Evolutionary conservation across 108 stramenopile species (phyloP).

Genomic region (Nitzschia inconspicua): DNA sequence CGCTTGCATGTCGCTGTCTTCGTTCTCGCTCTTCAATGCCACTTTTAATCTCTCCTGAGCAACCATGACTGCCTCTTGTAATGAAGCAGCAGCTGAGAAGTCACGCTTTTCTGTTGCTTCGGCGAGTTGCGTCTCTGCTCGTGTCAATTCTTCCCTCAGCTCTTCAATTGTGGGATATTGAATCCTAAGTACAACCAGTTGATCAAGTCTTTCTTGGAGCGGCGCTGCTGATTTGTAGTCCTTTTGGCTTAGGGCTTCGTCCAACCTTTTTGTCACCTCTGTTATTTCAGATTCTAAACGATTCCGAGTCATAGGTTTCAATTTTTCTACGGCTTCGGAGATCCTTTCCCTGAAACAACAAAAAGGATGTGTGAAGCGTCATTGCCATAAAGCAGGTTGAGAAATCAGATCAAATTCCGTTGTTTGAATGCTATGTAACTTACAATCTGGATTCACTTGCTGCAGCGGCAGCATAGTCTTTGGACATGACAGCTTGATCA

Average conservation of each 20-base stretch:
- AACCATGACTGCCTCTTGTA: slow-evolving; percentile 51
- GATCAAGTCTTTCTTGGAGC: slow-evolving; percentile 70
- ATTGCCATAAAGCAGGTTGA: background rate
- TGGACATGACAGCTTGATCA: slow-evolving; percentile 63
- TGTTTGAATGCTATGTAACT: slow-evolving; percentile 10
- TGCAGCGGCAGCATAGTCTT: slow-evolving; percentile 72
- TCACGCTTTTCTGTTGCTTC: slow-evolving; percentile 66
- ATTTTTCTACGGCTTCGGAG: slow-evolving; percentile 56
- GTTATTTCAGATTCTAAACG: slow-evolving; percentile 64
- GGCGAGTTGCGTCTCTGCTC: slow-evolving; percentile 56
- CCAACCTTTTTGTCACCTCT: slow-evolving; percentile 50
- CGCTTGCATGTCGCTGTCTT: slow-evolving; percentile 7
- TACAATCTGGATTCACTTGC: slow-evolving; percentile 62
- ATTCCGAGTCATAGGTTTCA: slow-evolving; percentile 68
- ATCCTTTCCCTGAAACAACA: slow-evolving; percentile 50
- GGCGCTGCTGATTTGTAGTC: slow-evolving; percentile 68
- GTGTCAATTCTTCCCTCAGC: slow-evolving; percentile 47
- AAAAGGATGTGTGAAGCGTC: background rate
- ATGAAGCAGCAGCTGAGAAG: slow-evolving; percentile 64
- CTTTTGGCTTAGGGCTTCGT: slow-evolving; percentile 68
- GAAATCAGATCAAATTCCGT: no score
- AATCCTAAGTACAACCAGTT: slow-evolving; percentile 45
- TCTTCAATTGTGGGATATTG: slow-evolving; percentile 80
- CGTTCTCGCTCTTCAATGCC: slow-evolving; percentile 23
- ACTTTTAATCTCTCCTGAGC: slow-evolving; percentile 53